Evolutionary conservation across 1,284 basidiomycete species (phyloP).

Genomic region (Apiotrichum porosum): DNA sequence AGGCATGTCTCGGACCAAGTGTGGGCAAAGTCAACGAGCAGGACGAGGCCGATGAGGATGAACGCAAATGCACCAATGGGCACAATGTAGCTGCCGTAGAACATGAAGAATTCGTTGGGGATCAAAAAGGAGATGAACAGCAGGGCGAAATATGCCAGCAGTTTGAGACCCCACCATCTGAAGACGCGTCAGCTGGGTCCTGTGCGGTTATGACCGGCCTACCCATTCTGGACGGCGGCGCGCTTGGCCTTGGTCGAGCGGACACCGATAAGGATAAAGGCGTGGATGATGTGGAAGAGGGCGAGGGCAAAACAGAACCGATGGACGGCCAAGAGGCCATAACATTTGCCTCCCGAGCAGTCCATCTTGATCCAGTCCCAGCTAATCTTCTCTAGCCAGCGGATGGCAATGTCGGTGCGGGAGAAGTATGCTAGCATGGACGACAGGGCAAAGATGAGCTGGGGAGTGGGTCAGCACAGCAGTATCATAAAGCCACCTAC

Average conservation of each 20-base stretch:
- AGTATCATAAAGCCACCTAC: conserved; percentile 54
- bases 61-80: conserved; percentile 89
- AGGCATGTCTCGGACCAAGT: conserved; percentile 97
- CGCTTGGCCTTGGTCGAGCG: conserved; percentile 84
- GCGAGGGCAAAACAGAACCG: conserved; percentile 93
- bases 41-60: conserved; percentile 90
- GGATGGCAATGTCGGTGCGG: conserved; percentile 81
- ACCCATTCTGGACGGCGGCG: conserved; percentile 96
- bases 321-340: conserved; percentile 96
- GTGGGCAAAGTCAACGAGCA: conserved; percentile 98
- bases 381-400: conserved; percentile 84
- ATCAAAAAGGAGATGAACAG: conserved; percentile 84
- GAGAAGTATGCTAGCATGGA: conserved; percentile 97
- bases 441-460: conserved; percentile 93
- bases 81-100: conserved; percentile 80
- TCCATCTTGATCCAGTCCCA: conserved; percentile 99
- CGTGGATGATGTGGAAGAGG: conserved; percentile 80
- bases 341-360: conserved; percentile 86
- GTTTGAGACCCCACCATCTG: conserved; percentile 99
- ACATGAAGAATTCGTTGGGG: conserved; percentile 57
- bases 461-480: neutral
- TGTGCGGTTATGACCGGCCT: conserved; percentile 26
- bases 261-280: conserved; percentile 75
- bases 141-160: conserved; percentile 71
- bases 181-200: neutral